Evolutionary conservation across 208 protist species (phyloP).

Genomic region (Naegleria lovaniensis): DNA sequence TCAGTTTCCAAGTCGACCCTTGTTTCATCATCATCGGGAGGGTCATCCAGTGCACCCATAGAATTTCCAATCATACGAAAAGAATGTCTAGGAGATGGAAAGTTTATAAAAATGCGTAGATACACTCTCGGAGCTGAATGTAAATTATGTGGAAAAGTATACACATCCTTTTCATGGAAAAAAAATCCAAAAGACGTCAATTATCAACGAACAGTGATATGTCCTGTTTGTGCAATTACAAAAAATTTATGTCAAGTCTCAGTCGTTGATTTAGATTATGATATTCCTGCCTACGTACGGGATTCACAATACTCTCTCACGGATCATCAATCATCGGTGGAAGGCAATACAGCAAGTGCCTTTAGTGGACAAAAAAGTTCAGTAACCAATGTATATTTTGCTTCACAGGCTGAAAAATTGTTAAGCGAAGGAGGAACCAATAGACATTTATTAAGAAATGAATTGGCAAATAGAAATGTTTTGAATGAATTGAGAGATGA

Average conservation of each 20-base stretch:
- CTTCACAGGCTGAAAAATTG: not conserved
- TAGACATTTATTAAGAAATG: not conserved
- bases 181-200: not conserved
- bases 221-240: not conserved
- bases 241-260: not conserved
- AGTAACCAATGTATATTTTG: not conserved
- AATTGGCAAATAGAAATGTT: not conserved
- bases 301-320: not conserved
- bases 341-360: not conserved
- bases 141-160: not conserved
- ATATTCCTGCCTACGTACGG: not conserved
- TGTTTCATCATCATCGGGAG: no score
- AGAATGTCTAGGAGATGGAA: not conserved
- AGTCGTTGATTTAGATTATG: not conserved
- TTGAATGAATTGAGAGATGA: not conserved
- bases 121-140: not conserved
- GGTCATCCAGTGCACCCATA: not conserved
- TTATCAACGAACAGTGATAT: not conserved
- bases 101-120: slow-evolving; percentile 12
- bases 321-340: not conserved
- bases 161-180: slow-evolving; percentile 1
- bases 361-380: not conserved
- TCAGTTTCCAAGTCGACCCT: no score
- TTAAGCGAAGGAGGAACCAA: not conserved
- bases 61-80: slow-evolving; percentile 13